Conservation (phyloP, 2,329 filamentous ascomycete species). For the Aureobasidium vineae region DNA sequence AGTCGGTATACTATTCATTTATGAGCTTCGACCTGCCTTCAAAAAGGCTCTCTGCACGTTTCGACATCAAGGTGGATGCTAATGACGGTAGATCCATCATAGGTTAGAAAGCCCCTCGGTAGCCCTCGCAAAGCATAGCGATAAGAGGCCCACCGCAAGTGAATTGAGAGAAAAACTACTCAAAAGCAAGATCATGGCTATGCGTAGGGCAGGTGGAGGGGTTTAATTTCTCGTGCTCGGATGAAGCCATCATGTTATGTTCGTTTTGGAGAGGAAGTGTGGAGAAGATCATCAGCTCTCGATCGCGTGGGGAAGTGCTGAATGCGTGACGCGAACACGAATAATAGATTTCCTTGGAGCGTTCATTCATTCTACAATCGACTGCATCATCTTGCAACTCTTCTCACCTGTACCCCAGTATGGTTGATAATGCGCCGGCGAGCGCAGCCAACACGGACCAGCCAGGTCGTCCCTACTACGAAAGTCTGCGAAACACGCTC, state of each 20-base stretch:
- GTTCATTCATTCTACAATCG: not conserved
- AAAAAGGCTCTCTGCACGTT: not conserved
- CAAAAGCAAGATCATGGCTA: conserved; percentile 19
- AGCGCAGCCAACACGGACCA: conserved; percentile 45
- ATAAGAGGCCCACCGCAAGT: conserved; percentile 21
- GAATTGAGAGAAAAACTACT: conserved; percentile 26
- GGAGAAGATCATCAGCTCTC: conserved; percentile 4
- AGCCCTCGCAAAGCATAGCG: conserved; percentile 14
- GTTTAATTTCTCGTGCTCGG: not conserved
- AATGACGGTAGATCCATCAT: not conserved
- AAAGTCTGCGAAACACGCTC: conserved; percentile 66
- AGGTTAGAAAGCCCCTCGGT: not conserved
- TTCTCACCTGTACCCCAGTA: conserved; percentile 32
- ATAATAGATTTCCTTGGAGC: not conserved
- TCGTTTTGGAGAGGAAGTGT: not conserved
- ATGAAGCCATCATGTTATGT: not conserved
- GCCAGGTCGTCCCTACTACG: conserved; percentile 61
- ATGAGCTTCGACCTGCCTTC: not conserved
- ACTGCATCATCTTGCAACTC: not conserved
- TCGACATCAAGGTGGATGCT: conserved; percentile 9
- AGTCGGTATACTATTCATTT: conserved; percentile 3
- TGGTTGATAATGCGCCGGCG: conserved; percentile 52
- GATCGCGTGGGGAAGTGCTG: not conserved
- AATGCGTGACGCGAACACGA: not conserved
- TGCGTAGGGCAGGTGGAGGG: conserved; percentile 10